Percentiles rank a stretch among this genome's conserved stretches.
Conservation (phyloP, 768 basidiomycete species). For the Panus rudis region DNA sequence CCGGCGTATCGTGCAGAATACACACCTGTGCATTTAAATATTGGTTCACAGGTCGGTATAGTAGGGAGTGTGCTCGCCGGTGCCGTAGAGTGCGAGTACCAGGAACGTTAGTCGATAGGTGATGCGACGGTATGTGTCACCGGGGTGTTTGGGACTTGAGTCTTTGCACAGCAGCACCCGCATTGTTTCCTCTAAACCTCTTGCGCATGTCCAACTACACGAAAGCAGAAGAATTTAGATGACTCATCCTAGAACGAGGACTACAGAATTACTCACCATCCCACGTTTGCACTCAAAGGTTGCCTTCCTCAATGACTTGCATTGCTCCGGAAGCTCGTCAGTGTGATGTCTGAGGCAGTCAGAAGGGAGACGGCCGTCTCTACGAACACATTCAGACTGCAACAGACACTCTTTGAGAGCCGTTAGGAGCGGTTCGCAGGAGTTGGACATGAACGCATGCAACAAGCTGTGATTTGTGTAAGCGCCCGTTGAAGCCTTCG, state of each 20-base stretch:
- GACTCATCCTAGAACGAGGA: not conserved
- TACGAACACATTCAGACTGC: conserved; percentile 81
- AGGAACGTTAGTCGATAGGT: too few relatives aligned
- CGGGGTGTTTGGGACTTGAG: too few relatives aligned
- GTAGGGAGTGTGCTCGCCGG: too few relatives aligned
- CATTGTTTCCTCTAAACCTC: conserved; percentile 23
- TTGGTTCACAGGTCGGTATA: too few relatives aligned
- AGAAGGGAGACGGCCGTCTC: conserved; percentile 72
- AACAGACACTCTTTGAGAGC: conserved; percentile 83
- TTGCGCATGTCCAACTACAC: conserved; percentile 26
- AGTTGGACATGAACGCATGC: conserved; percentile 57
- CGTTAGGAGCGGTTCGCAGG: conserved; percentile 67
- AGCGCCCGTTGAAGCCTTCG: too few relatives aligned
- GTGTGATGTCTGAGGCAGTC: conserved; percentile 74
- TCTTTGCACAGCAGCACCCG: conserved; percentile 14
- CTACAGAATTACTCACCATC: conserved; percentile 48
- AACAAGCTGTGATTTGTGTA: conserved; percentile 5
- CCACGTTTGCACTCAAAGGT: conserved; percentile 89
- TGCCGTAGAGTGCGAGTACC: too few relatives aligned
- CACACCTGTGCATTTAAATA: too few relatives aligned
- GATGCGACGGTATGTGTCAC: too few relatives aligned
- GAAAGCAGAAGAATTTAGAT: not conserved
- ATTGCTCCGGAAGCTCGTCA: conserved; percentile 74
- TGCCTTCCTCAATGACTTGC: conserved; percentile 70
- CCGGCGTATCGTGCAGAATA: too few relatives aligned